Evolutionary conservation across 2,329 filamentous ascomycete genomes (phyloP).

Genomic region (Scedosporium boydii): DNA sequence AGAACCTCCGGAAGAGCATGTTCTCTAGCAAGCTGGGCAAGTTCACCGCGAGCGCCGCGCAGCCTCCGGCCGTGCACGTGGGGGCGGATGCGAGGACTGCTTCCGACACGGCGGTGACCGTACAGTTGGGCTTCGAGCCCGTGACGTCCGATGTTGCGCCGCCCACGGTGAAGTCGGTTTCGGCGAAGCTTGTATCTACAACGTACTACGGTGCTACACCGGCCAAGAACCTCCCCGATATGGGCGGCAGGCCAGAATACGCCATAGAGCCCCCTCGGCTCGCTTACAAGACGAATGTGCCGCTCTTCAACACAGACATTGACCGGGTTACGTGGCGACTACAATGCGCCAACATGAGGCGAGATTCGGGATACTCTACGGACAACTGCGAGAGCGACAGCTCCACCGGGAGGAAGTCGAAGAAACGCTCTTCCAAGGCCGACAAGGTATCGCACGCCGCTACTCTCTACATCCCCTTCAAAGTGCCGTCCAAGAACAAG

Average conservation of each 20-base stretch:
- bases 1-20: conserved; percentile 43
- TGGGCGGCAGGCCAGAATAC: conserved; percentile 33
- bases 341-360: conserved; percentile 23
- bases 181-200: conserved; percentile 40
- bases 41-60: conserved; percentile 33
- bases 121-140: conserved; percentile 40
- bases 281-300: conserved; percentile 35
- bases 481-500: conserved; percentile 37
- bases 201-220: conserved; percentile 42
- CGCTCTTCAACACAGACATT: conserved; percentile 26
- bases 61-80: conserved; percentile 40
- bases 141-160: conserved; percentile 27
- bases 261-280: conserved; percentile 30
- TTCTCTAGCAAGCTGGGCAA: conserved; percentile 41
- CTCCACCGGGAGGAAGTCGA: background rate
- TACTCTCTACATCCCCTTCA: conserved; percentile 36
- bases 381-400: conserved; percentile 24
- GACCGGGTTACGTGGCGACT: conserved; percentile 31
- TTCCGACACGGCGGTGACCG: conserved; percentile 29
- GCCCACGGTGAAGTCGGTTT: conserved; percentile 37
- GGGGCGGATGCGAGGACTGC: conserved; percentile 36
- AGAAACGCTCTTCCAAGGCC: conserved; percentile 11
- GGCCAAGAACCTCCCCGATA: conserved; percentile 38
- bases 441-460: conserved; percentile 27
- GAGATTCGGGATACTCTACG: conserved; percentile 46